These are phyloP conservation scores for Coccomyxa sp. DNA, from an alignment of 139 green algal species.

Conservation along the genomic window DNA sequence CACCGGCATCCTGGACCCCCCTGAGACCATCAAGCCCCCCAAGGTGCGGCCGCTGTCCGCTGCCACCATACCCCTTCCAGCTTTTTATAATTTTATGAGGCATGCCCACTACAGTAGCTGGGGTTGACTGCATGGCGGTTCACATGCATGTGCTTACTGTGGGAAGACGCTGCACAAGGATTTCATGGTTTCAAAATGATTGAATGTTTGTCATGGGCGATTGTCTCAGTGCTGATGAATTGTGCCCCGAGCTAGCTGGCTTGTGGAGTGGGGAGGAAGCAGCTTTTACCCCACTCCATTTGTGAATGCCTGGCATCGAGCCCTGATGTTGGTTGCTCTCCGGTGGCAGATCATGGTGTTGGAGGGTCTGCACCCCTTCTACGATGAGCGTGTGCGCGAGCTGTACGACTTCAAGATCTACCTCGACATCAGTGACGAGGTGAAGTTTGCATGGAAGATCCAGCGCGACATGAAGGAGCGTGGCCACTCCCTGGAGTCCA, in stretches of 20 bases:
- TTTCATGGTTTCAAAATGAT: no score
- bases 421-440: constrained; percentile 98
- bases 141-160: no score
- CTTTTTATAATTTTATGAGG: background rate
- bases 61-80: background rate
- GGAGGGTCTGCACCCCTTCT: constrained; percentile 99
- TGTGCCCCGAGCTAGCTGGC: no score
- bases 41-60: constrained; percentile 43
- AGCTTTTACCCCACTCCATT: no score
- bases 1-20: constrained; percentile 88
- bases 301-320: no score
- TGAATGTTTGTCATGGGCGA: no score
- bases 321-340: background rate
- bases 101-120: no score
- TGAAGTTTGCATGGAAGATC: constrained; percentile 99
- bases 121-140: no score
- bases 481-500: constrained; percentile 95
- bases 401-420: constrained; percentile 99
- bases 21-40: constrained; percentile 86
- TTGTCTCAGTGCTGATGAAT: no score
- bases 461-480: constrained; percentile 99
- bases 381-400: constrained; percentile 93
- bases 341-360: constrained; percentile 85
- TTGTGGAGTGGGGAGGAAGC: no score
- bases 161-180: no score